Evolutionary conservation across 805 yeast genomes (phyloP), one percentile per base, ranked within the genome.

Genomic region (Zygotorulaspora danielsina): DNA sequence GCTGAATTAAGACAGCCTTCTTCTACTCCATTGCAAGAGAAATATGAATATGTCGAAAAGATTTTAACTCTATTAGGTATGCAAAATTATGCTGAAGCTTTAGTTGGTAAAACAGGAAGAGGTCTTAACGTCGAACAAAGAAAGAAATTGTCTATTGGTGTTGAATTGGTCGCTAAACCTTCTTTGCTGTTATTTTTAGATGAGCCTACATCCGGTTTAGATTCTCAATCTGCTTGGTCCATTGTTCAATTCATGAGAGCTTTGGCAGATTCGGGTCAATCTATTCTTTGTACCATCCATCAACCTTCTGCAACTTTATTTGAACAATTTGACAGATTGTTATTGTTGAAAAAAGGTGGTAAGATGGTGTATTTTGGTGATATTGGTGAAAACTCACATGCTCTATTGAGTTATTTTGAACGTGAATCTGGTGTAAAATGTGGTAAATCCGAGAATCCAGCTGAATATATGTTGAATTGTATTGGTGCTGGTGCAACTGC

Each of bases 401-500:
- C 78, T 2, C 67, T 84, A 60, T 73, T 79, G 32, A 59, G 69
- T 41, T 84, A 83, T 61, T 83, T 83, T 54, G 89, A 83, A 64
- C 71, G 71, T 49, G 64, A 80, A 57, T 84, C 95, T 24, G 87
- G 89, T 28, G 74, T 79, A 44, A 70, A 72, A 38, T 84, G 93
- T 67, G 70, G 66, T 22, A 60, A 60, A 9, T 62, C 66, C 25
- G 87, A 79, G 39, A 82, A 82, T 49, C 88, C 89, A 17, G 88
- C 88, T 22, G 89, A 81, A 61, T 82, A 81, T 66, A 78, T 81
- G 63, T 64, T 82, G 50, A 79, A 79, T 45, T 77, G 77, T 41
- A 79, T 84, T 59, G 90, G 90, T 44, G 89, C 90, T 22, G 89
- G 86, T 56, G 87, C 90, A 2, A 81, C 86, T 19, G 81, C 86